Evolutionary conservation across 2,329 filamentous ascomycete species (phyloP).

Genomic region (Claviceps sorghi): DNA sequence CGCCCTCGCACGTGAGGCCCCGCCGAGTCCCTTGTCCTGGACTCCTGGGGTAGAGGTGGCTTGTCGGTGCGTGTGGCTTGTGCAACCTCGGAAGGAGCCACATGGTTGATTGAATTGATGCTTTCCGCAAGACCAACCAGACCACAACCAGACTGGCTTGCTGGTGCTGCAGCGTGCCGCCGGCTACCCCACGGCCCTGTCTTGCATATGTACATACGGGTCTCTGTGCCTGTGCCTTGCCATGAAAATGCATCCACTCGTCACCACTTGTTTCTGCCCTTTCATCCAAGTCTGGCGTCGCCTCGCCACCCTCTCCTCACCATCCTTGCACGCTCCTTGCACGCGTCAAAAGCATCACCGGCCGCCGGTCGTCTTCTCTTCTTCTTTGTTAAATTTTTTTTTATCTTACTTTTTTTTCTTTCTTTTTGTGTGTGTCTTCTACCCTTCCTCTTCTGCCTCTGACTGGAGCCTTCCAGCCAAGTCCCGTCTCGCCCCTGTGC

Average conservation of each 20-base stretch:
- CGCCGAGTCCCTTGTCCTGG: neutral
- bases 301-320: neutral
- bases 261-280: neutral
- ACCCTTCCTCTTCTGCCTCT: neutral
- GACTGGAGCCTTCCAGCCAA: neutral
- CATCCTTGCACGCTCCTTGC: neutral
- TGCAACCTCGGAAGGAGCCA: neutral
- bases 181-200: too few species aligned
- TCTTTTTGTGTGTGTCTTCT: too few species aligned
- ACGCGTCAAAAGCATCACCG: too few species aligned
- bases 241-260: neutral
- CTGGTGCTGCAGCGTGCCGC: too few species aligned
- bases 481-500: neutral
- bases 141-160: too few species aligned
- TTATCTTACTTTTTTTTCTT: neutral
- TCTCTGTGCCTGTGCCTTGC: too few species aligned
- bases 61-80: neutral
- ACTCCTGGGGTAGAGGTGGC: too few species aligned
- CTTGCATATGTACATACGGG: too few species aligned
- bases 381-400: too few species aligned
- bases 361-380: neutral
- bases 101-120: too few species aligned
- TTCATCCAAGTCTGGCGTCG: too few species aligned
- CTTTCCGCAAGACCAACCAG: too few species aligned
- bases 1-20: neutral